Conservation (phyloP, 2,329 filamentous ascomycete species). For the Aspergillus piperis region DNA sequence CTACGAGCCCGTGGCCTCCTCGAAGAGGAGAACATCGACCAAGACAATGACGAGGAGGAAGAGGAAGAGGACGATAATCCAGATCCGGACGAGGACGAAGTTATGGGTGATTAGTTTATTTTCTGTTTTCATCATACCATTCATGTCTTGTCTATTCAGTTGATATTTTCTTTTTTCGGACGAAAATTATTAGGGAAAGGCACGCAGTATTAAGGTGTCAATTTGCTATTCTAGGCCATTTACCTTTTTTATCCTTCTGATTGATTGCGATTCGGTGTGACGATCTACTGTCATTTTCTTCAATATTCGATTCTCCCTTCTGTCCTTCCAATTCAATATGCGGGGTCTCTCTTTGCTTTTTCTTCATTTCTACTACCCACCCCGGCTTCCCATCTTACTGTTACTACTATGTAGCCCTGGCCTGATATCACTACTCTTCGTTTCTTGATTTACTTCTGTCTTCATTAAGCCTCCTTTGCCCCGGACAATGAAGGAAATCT, state of each 20-base stretch:
- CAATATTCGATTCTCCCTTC: background rate
- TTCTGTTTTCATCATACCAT: background rate
- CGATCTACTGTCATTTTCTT: background rate
- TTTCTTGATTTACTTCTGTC: no score
- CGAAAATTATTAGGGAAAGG: background rate
- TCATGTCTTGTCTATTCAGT: background rate
- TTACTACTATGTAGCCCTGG: background rate
- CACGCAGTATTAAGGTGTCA: background rate
- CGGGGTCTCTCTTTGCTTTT: slow-evolving; percentile 6
- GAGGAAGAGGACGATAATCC: slow-evolving; percentile 32
- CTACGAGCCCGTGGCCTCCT: slow-evolving; percentile 15
- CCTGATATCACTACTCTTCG: background rate
- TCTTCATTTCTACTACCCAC: slow-evolving; percentile 1
- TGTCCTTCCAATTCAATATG: no score
- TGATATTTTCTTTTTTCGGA: background rate
- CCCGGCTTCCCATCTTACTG: no score
- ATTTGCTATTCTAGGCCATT: background rate
- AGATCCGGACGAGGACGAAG: slow-evolving; percentile 42
- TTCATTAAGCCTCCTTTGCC: no score
- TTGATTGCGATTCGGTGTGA: background rate
- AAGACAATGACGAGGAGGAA: slow-evolving; percentile 47
- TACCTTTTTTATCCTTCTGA: background rate
- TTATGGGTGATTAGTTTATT: slow-evolving; percentile 44
- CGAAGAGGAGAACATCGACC: slow-evolving; percentile 35
- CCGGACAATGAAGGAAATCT: no score